These are phyloP conservation scores for Neophaeococcomyces mojaviensis DNA, from an alignment of 2,329 filamentous ascomycete genomes.

Conservation along the genomic window DNA sequence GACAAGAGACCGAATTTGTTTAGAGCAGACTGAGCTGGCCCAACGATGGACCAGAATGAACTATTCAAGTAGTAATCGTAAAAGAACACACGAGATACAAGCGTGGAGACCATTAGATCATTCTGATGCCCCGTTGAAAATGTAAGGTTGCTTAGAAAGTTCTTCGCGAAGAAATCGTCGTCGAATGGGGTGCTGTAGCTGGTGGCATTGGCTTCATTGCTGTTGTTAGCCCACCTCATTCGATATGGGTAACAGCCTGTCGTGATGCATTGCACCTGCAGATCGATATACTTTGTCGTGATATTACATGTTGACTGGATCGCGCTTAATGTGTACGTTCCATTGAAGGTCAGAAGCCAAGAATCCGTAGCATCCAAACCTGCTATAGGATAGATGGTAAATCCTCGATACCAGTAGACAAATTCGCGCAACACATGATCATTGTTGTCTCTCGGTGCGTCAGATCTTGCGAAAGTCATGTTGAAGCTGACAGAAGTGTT, in stretches of 20 bases:
- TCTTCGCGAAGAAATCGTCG: slow-evolving; percentile 11
- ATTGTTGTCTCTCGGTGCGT: slow-evolving; percentile 5
- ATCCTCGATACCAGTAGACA: slow-evolving; percentile 2
- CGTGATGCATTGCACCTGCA: slow-evolving; percentile 9
- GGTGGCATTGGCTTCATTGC: slow-evolving; percentile 3
- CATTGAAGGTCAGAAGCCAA: too few species aligned
- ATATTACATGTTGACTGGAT: slow-evolving; percentile 9
- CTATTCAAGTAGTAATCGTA: neutral
- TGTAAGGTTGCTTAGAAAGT: slow-evolving; percentile 9
- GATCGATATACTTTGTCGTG: slow-evolving; percentile 8
- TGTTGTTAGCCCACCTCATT: slow-evolving; percentile 7
- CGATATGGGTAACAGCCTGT: slow-evolving; percentile 9
- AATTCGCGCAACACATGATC: slow-evolving; percentile 7
- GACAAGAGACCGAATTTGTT: slow-evolving; percentile 1
- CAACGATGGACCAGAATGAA: too few species aligned
- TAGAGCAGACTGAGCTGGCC: neutral
- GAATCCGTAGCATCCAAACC: neutral
- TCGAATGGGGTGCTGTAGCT: slow-evolving; percentile 12
- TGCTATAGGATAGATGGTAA: neutral
- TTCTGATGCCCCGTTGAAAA: slow-evolving; percentile 5
- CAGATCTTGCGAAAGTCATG: slow-evolving; percentile 4
- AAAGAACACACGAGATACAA: neutral
- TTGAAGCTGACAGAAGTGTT: slow-evolving; percentile 8
- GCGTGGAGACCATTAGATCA: neutral
- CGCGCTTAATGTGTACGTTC: slow-evolving; percentile 1